These are phyloP conservation scores for Pseudocercospora pini-densiflorae DNA, from an alignment of 2,329 filamentous ascomycete genomes.

Conservation along the genomic window DNA sequence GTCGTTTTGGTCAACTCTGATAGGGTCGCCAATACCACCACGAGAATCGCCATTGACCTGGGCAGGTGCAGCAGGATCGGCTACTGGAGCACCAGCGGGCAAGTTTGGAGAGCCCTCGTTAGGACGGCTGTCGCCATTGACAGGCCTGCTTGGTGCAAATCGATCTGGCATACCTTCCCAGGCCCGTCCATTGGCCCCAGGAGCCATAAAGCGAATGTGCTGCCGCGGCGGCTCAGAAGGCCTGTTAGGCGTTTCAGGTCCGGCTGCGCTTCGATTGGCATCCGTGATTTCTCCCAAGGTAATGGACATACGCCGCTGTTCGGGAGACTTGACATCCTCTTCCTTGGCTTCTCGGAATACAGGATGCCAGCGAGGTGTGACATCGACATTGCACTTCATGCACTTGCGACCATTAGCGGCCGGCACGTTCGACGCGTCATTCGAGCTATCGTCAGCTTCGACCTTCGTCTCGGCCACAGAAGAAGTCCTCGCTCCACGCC, in stretches of 20 bases:
- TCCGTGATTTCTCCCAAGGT: constrained; percentile 34
- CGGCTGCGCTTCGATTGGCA: constrained; percentile 15
- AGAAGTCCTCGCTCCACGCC: constrained; percentile 40
- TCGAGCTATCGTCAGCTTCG: constrained; percentile 34
- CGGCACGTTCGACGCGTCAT: constrained; percentile 32
- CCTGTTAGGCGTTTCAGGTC: constrained; percentile 3
- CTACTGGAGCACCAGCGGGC: constrained; percentile 14
- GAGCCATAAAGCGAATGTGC: constrained; percentile 36
- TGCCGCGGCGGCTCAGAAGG: constrained; percentile 11
- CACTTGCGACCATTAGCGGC: constrained; percentile 45
- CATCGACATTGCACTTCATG: constrained; percentile 60
- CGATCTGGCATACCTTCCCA: constrained; percentile 39
- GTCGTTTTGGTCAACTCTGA: constrained; percentile 23
- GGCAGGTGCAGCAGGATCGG: constrained; percentile 12
- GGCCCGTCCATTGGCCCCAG: constrained; percentile 33
- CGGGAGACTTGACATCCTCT: constrained; percentile 18
- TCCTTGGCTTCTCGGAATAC: constrained; percentile 22
- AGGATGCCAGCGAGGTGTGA: constrained; percentile 66
- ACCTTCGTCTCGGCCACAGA: constrained; percentile 35
- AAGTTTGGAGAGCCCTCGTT: constrained; percentile 15
- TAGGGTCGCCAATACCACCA: constrained; percentile 16
- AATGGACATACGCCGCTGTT: constrained; percentile 26
- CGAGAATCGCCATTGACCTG: constrained; percentile 25
- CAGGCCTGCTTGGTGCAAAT: constrained; percentile 12
- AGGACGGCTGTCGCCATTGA: constrained; percentile 19